These are phyloP conservation scores for Salvia sclarea DNA, from an alignment of 305 asterid genomes.

Conservation along the genomic window DNA sequence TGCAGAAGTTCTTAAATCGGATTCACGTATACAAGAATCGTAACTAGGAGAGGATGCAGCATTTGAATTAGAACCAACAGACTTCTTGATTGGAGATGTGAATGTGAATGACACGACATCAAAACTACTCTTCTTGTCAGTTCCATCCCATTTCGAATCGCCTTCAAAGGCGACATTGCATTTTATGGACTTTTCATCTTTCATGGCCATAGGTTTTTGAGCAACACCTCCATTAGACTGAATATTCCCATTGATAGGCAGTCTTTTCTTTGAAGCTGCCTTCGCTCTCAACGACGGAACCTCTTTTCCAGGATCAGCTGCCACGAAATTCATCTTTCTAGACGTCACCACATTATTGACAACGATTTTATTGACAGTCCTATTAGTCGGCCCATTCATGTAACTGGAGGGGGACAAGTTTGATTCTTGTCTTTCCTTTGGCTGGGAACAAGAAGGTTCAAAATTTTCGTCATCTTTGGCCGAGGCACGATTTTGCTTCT, in stretches of 20 bases:
- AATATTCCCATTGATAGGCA: constrained; percentile 36
- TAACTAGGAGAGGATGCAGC: constrained; percentile 41
- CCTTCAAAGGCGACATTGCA: constrained; percentile 57
- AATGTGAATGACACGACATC: constrained; percentile 98
- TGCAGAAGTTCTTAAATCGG: constrained; percentile 40
- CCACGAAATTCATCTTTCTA: constrained; percentile 54
- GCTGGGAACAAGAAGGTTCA: constrained; percentile 48
- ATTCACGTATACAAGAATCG: constrained; percentile 41
- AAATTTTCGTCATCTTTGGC: constrained; percentile 43
- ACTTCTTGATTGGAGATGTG: constrained; percentile 86
- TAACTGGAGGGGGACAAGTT: constrained; percentile 43
- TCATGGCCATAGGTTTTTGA: constrained; percentile 33
- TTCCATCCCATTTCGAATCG: constrained; percentile 58
- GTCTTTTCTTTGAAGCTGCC: constrained; percentile 52
- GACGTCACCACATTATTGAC: constrained; percentile 53
- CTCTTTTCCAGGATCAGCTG: constrained; percentile 63
- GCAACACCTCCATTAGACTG: constrained; percentile 41
- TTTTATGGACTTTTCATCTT: constrained; percentile 59
- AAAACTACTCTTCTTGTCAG: constrained; percentile 56
- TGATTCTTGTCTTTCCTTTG: constrained; percentile 53
- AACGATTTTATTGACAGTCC: constrained; percentile 63
- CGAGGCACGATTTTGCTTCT: constrained; percentile 74
- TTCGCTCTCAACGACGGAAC: constrained; percentile 48
- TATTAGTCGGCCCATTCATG: constrained; percentile 44
- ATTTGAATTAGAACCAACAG: constrained; percentile 48